Evolutionary conservation across 2,329 filamentous ascomycete genomes (phyloP), one percentile per base, ranked within the genome.

Genomic region (Pseudonectria foliicola): DNA sequence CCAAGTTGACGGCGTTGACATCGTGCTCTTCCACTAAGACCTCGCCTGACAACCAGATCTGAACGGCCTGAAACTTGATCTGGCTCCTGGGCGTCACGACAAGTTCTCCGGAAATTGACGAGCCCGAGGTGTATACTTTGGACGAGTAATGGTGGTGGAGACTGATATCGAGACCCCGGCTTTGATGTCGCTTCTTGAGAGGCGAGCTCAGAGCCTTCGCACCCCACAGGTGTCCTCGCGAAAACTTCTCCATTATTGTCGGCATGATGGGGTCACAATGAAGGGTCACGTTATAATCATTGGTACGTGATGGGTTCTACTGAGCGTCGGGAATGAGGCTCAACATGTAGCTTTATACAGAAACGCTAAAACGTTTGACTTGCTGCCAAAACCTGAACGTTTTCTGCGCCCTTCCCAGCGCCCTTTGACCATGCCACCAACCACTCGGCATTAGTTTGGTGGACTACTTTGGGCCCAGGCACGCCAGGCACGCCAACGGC

Each of bases 61-160:
- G 21, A 12, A 31, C 29, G 11, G 12, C 29, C 5, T 32, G 18
- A 8, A 32, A 24, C n/a, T 18, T 13, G 6, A 32, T 21, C 4
- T 32, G 10, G 4, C 13, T 24, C 4, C 12, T 14, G n/a, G 30
- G 21, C 12, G 10, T 25, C 10, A 28, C 11, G 16, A 29, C 18
- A 5, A 29, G 11, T 7, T 34, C 26, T 10, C 32, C 32, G 32
- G 18, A 11, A n/a, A 34, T 26, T 13, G 13, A n/a, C 5, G 32
- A 34, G 8, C 26, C 32, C 12, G 32, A 24, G 15, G 15, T 26
- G 26, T 34, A 34, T 12, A 34, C 26, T 14, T 34, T 34, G 32
- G 32, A 27, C 25, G 10, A 14, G 32, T 34, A 34, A 25, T 34
- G 32, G 12, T 34, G 32, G 16, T 11, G 12, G 8, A 34, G 26